Evolutionary conservation across 169 alveolate genomes (phyloP).

Genomic region (Amoebophrya sp.): DNA sequence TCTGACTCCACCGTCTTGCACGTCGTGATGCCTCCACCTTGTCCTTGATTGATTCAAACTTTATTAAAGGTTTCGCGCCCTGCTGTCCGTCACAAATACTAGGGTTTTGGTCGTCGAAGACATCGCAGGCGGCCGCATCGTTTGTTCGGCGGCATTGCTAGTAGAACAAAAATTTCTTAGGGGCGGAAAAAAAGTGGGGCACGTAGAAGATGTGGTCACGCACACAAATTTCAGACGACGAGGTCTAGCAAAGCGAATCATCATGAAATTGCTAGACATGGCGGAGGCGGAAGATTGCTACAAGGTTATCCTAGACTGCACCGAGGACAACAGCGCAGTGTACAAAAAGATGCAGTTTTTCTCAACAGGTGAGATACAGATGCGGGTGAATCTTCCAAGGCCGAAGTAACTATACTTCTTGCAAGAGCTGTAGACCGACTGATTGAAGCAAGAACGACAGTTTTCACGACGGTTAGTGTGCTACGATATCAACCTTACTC

Average conservation of each 20-base stretch:
- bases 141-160: not conserved
- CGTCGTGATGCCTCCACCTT: too few relatives aligned
- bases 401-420: too few relatives aligned
- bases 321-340: not conserved
- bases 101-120: not conserved
- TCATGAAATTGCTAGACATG: not conserved
- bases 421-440: too few relatives aligned
- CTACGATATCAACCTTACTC: too few relatives aligned
- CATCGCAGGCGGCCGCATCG: not conserved
- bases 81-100: not conserved
- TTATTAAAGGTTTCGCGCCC: slow-evolving; percentile 17
- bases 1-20: too few relatives aligned
- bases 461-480: too few relatives aligned
- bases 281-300: not conserved
- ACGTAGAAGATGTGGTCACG: not conserved
- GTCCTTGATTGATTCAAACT: too few relatives aligned
- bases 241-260: not conserved
- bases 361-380: not conserved
- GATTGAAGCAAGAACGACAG: too few relatives aligned
- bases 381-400: not conserved
- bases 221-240: not conserved
- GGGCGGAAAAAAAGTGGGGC: not conserved
- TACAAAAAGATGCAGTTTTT: not conserved
- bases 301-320: not conserved
- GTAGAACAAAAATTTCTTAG: not conserved